A percentile compares a stretch with the other conserved stretches of the same genome.
Evolutionary conservation across 2,329 filamentous ascomycete species (phyloP).

Genomic region (Colletotrichum scovillei): DNA sequence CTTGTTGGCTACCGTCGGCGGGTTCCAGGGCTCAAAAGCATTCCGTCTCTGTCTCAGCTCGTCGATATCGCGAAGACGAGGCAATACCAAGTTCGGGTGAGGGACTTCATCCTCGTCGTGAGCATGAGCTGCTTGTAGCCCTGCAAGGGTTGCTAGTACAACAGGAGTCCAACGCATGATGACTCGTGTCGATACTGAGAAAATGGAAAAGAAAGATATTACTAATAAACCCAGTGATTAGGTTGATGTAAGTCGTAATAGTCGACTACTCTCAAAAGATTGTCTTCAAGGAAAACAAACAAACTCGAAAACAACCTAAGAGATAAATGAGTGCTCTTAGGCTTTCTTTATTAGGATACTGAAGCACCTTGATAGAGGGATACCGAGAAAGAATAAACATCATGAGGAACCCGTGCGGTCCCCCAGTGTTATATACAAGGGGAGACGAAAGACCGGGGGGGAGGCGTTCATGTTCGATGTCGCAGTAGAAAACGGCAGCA

Average conservation of each 20-base stretch:
- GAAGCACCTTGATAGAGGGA: constrained; percentile 14
- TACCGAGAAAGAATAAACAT: not conserved
- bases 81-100: constrained; percentile 27
- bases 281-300: not conserved
- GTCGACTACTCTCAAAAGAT: not conserved
- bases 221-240: not conserved
- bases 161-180: constrained; percentile 41
- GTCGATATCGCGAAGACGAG: not conserved
- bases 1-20: constrained; percentile 37
- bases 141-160: constrained; percentile 40
- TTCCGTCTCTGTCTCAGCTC: constrained; percentile 21
- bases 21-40: constrained; percentile 41
- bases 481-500: constrained; percentile 22
- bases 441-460: not conserved
- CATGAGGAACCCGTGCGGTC: not conserved
- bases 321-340: constrained; percentile 1
- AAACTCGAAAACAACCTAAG: not conserved
- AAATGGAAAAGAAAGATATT: not conserved
- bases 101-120: constrained; percentile 38
- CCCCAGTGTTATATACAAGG: constrained; percentile 24
- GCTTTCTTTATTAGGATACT: not conserved
- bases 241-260: not conserved
- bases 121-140: constrained; percentile 42
- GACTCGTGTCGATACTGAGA: not conserved
- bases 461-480: constrained; percentile 5